These are phyloP conservation scores for Wickerhamiella slavikovae DNA, from an alignment of 805 yeast species.

Conservation along the genomic window DNA sequence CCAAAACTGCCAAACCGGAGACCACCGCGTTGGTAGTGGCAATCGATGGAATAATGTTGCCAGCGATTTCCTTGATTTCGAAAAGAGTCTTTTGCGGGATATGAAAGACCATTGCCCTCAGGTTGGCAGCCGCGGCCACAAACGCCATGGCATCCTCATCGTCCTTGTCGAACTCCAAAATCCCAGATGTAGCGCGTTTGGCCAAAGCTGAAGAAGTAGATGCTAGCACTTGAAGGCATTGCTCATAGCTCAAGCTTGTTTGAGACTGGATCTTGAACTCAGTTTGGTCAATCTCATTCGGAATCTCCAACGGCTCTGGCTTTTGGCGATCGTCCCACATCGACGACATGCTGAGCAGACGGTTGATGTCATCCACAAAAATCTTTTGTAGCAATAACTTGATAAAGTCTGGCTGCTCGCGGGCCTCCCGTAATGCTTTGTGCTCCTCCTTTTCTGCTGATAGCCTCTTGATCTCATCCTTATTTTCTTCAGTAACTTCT, in stretches of 20 bases:
- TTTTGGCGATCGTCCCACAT: slow-evolving; percentile 55
- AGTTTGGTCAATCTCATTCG: slow-evolving; percentile 17
- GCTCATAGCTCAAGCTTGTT: too few species aligned
- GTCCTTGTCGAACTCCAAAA: slow-evolving; percentile 62
- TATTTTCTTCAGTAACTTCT: slow-evolving; percentile 24
- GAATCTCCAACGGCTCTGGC: slow-evolving; percentile 39
- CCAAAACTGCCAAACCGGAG: slow-evolving; percentile 69
- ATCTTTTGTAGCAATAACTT: slow-evolving; percentile 22
- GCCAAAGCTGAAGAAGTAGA: slow-evolving; percentile 30
- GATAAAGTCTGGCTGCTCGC: slow-evolving; percentile 19
- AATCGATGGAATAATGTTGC: slow-evolving; percentile 94
- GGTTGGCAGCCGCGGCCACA: slow-evolving; percentile 77
- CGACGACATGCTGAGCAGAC: slow-evolving; percentile 40
- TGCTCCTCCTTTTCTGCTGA: slow-evolving; percentile 20
- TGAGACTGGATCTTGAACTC: slow-evolving; percentile 39
- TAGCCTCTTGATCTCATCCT: slow-evolving; percentile 18
- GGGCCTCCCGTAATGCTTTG: slow-evolving; percentile 12
- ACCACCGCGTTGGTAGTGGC: slow-evolving; percentile 95
- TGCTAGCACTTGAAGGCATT: slow-evolving; percentile 41
- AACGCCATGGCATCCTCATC: slow-evolving; percentile 80
- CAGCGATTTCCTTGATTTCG: slow-evolving; percentile 82
- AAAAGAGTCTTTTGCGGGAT: slow-evolving; percentile 59
- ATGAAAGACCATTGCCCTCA: slow-evolving; percentile 77
- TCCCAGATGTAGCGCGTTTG: slow-evolving; percentile 23
- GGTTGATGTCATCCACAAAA: slow-evolving; percentile 56